Base-by-base conservation (phyloP, 306 rosid genomes). In the Dalbergia cultrata region DNA sequence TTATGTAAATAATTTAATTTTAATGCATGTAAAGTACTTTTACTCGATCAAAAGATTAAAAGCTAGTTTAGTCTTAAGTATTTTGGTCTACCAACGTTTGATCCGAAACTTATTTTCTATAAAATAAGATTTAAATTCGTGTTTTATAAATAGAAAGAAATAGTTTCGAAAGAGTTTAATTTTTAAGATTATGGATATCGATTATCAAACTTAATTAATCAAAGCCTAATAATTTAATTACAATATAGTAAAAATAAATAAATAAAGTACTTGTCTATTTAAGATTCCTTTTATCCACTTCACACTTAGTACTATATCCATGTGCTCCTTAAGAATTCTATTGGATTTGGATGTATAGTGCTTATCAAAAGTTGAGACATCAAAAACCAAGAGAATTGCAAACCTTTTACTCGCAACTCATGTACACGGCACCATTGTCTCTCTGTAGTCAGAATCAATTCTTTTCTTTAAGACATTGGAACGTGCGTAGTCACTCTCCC, bases 341-440 rank as follows among this genome's bases (percentile, higher is more conserved):
- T 33, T 5, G 17, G 52, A 11, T 16, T 26, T 26, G 31, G 31
- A 26, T 26, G 54, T 47, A 72, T 18, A 19, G 41, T 72, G 50
- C 21, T n/a, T 57, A 58, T 57, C 9, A 21, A 37, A 57, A 72
- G 54, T 41, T 56, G 67, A 21, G 37, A 37, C 21, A 57, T 74
- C 43, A 1, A 74, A 73, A 57, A 57, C 67, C 67, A 73, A 57
- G 13, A 31, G 37, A 57, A 39, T 57, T 35, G 58, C 18, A 52
- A n/a, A 50, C 16, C 26, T 70, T 50, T 21, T 49, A 6, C 35
- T 5, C 12, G 31, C 45, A 7, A 50, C 2, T 54, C 18, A 43
- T n/a, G 47, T 14, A n/a, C 66, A 34, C 3, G 41, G 17, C 11
- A n/a, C 19, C 9, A 54, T n/a, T n/a, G 60, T 54, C 6, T 17